phyloP scores from a whole-genome alignment of 2,329 filamentous ascomycete genomes.

The Periconia sp. region DNA sequence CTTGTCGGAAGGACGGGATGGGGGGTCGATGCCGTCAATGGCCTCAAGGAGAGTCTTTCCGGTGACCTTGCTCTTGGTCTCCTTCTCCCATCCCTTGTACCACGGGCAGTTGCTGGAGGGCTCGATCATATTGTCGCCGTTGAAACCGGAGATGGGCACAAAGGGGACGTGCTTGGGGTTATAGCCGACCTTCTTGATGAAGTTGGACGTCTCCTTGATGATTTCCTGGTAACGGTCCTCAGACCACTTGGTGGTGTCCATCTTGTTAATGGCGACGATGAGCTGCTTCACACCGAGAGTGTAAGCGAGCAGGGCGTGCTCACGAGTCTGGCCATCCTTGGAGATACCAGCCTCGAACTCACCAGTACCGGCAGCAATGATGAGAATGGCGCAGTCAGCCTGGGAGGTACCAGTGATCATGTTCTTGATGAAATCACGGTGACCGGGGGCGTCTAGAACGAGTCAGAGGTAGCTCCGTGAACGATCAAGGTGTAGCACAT shows the following conservation, averaged over 20 bases:
- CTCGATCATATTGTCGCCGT: slow-evolving; percentile 99
- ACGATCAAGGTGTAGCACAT: slow-evolving; percentile 5
- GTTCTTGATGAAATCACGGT: slow-evolving; percentile 99
- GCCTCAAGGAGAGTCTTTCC: slow-evolving; percentile 99
- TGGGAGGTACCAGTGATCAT: slow-evolving; percentile 99
- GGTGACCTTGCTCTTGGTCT: slow-evolving; percentile 85
- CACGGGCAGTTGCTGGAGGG: slow-evolving; percentile 92
- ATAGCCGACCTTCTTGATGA: slow-evolving; percentile 99
- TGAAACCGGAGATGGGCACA: slow-evolving; percentile 99
- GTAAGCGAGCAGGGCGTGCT: slow-evolving; percentile 99
- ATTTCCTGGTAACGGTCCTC: slow-evolving; percentile 97
- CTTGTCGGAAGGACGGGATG: slow-evolving; percentile 96
- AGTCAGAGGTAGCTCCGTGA: slow-evolving; percentile 20
- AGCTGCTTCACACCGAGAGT: slow-evolving; percentile 99
- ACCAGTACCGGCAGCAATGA: slow-evolving; percentile 99
- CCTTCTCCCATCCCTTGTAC: slow-evolving; percentile 99
- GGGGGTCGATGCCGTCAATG: slow-evolving; percentile 94
- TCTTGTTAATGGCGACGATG: slow-evolving; percentile 99
- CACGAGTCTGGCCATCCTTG: slow-evolving; percentile 99
- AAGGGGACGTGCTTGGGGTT: slow-evolving; percentile 99
- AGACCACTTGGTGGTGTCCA: slow-evolving; percentile 99
- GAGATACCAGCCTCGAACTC: slow-evolving; percentile 99
- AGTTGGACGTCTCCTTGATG: slow-evolving; percentile 99
- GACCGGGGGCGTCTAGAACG: slow-evolving; percentile 79
- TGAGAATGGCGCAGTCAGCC: slow-evolving; percentile 99